phyloP scores from a whole-genome alignment of 805 yeast species.

The Candida railenensis region DNA sequence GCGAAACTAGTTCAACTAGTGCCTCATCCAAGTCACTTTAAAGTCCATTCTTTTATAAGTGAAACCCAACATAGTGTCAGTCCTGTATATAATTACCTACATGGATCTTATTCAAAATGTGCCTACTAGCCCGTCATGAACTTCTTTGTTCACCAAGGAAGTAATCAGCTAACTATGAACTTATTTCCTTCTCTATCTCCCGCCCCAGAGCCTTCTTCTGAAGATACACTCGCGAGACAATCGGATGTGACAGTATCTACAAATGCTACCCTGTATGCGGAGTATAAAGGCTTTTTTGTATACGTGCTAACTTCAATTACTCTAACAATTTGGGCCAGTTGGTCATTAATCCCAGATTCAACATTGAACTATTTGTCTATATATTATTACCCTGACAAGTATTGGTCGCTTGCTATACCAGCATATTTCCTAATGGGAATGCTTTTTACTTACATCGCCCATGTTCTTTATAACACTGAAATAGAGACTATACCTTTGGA shows the following conservation, averaged over 20 bases:
- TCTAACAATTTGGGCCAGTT: constrained; percentile 56
- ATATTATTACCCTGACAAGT: constrained; percentile 79
- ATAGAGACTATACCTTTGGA: constrained; percentile 59
- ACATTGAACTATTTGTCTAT: constrained; percentile 53
- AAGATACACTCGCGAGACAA: constrained; percentile 59
- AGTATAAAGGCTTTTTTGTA: constrained; percentile 85
- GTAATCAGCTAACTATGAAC: constrained; percentile 1
- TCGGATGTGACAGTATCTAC: constrained; percentile 65
- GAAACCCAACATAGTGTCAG: too few relatives aligned
- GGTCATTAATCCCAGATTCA: constrained; percentile 75
- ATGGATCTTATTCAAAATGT: too few relatives aligned
- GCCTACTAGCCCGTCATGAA: too few relatives aligned
- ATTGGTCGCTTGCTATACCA: constrained; percentile 88
- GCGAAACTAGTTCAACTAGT: too few relatives aligned
- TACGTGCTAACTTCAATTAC: constrained; percentile 65
- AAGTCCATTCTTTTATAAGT: too few relatives aligned
- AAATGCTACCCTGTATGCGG: constrained; percentile 58
- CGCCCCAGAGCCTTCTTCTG: constrained; percentile 8
- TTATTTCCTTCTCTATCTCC: constrained; percentile 8
- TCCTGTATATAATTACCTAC: too few relatives aligned
- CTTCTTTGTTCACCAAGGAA: too few relatives aligned
- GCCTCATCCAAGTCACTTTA: too few relatives aligned
- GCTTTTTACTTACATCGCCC: constrained; percentile 69
- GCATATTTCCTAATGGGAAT: constrained; percentile 66
- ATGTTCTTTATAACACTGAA: constrained; percentile 77